A percentile compares a stretch with the other conserved stretches of the same genome.
Evolutionary conservation across 176 grass and related monocot genomes (phyloP).

Genomic region (Aegilops umbellulata): DNA sequence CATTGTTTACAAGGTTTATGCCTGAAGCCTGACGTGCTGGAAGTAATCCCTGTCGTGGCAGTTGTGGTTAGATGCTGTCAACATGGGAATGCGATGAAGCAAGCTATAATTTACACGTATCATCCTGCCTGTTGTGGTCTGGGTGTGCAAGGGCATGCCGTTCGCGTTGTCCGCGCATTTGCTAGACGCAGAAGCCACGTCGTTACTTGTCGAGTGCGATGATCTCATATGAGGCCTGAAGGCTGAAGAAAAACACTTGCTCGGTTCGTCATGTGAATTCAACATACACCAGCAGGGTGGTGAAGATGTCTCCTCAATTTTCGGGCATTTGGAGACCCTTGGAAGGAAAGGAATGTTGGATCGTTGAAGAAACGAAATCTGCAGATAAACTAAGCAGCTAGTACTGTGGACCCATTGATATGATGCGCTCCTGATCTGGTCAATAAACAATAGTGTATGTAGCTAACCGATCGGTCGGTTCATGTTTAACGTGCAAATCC

Average conservation of each 20-base stretch:
- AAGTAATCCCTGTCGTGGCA: background rate
- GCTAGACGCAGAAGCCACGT: conserved; percentile 18
- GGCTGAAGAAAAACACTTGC: background rate
- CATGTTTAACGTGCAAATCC: background rate
- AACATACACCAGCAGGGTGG: background rate
- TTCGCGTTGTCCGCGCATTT: conserved; percentile 36
- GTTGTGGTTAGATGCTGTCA: background rate
- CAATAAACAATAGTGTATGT: background rate
- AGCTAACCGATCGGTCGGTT: background rate
- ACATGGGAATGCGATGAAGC: background rate
- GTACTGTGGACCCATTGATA: conserved; percentile 3
- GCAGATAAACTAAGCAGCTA: background rate
- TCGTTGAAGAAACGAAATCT: background rate
- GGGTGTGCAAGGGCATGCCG: background rate
- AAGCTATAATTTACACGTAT: conserved; percentile 1
- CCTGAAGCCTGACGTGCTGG: background rate
- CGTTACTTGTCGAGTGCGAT: background rate
- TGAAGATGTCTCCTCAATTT: background rate
- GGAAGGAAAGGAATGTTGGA: background rate
- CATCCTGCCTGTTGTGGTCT: background rate
- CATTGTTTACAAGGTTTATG: background rate
- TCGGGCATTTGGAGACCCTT: background rate
- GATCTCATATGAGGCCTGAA: background rate
- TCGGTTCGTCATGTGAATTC: background rate
- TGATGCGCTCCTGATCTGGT: conserved; percentile 15